Conservation (phyloP, 495 filamentous ascomycete genomes). For the Penicillium malachiteum region DNA sequence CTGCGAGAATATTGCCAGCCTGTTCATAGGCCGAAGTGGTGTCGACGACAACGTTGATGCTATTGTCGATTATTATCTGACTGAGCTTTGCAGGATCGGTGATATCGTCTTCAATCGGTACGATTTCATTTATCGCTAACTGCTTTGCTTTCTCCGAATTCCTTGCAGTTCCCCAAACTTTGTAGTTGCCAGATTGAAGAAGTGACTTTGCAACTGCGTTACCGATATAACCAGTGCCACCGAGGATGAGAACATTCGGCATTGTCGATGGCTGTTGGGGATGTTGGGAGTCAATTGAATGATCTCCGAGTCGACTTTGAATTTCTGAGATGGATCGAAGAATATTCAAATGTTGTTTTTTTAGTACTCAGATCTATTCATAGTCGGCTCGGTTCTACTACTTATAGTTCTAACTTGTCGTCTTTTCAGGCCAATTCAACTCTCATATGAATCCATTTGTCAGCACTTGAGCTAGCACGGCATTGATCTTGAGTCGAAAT, state of each 20-base stretch:
- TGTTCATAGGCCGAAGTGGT: conserved; percentile 19
- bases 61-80: conserved; percentile 16
- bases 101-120: conserved; percentile 24
- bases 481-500: no score
- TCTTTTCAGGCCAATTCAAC: no score
- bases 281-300: neutral
- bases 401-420: no score
- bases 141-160: conserved; percentile 28
- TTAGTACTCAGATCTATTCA: no score
- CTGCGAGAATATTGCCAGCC: conserved; percentile 15
- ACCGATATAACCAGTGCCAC: conserved; percentile 46
- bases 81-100: conserved; percentile 12
- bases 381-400: no score
- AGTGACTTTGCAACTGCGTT: conserved; percentile 32
- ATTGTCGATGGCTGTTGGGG: conserved; percentile 14
- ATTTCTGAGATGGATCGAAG: no score
- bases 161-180: conserved; percentile 41
- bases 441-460: no score
- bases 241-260: conserved; percentile 44
- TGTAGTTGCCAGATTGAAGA: conserved; percentile 31
- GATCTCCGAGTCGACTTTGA: neutral
- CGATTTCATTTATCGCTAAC: conserved; percentile 29
- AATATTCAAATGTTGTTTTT: no score
- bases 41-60: conserved; percentile 42
- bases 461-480: no score